A percentile compares a stretch with the other conserved stretches of the same genome.
Evolutionary conservation across 352 stramenopile species (phyloP).

Genomic region (Phytophthora cryptogea): DNA sequence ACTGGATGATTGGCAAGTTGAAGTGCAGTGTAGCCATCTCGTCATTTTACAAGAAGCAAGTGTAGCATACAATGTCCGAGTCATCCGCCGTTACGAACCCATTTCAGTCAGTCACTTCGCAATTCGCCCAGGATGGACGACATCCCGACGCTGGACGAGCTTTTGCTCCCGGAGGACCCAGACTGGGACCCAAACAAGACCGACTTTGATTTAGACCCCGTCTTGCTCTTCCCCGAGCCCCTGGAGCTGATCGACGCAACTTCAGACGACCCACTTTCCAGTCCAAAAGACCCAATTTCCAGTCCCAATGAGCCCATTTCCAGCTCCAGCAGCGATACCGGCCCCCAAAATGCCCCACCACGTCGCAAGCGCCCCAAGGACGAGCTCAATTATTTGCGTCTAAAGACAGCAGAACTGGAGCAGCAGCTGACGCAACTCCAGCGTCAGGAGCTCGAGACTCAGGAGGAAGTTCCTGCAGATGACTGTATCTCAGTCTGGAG

Average conservation of each 20-base stretch:
- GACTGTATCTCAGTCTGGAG: slow-evolving; percentile 27
- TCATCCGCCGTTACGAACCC: slow-evolving; percentile 1
- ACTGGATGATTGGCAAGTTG: neutral
- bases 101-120: slow-evolving; percentile 1
- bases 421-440: slow-evolving; percentile 23
- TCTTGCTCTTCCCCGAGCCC: slow-evolving; percentile 16
- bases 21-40: neutral
- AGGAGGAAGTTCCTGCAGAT: neutral
- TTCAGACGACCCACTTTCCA: neutral
- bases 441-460: neutral
- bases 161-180: slow-evolving; percentile 21
- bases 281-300: neutral
- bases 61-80: slow-evolving; percentile 2
- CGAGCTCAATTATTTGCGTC: slow-evolving; percentile 46
- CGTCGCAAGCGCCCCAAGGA: slow-evolving; percentile 43
- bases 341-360: neutral
- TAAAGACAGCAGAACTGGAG: slow-evolving; percentile 38
- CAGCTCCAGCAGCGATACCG: neutral
- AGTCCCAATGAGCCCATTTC: neutral
- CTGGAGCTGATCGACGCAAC: slow-evolving; percentile 9
- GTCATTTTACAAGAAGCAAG: slow-evolving; percentile 1
- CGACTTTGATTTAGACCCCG: slow-evolving; percentile 10
- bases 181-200: neutral
- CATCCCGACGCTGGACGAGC: slow-evolving; percentile 23
- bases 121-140: slow-evolving; percentile 1